Conservation (phyloP, 768 basidiomycete genomes). For the Hydnomerulius pinastri region DNA sequence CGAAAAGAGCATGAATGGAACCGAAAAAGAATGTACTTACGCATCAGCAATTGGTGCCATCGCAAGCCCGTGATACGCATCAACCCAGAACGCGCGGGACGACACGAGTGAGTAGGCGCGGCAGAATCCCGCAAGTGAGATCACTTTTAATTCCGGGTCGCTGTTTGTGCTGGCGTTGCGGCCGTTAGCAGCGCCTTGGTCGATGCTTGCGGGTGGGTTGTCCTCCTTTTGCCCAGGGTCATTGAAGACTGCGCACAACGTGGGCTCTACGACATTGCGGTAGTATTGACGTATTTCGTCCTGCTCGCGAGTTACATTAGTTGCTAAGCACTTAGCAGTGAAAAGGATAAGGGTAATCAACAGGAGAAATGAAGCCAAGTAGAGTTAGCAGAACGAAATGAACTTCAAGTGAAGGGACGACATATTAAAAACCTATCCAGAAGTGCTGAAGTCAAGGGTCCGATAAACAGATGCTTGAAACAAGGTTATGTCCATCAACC, state of each 20-base stretch:
- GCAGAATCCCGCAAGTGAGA: constrained; percentile 32
- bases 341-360: constrained; percentile 8
- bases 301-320: constrained; percentile 27
- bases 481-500: constrained; percentile 1
- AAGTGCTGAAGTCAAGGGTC: constrained; percentile 17
- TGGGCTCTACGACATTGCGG: constrained; percentile 30
- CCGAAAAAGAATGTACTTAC: constrained; percentile 42
- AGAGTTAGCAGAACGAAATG: constrained; percentile 9
- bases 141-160: constrained; percentile 5
- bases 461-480: constrained; percentile 9
- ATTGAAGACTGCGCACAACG: constrained; percentile 18
- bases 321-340: constrained; percentile 6
- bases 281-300: constrained; percentile 39
- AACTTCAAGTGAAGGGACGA: constrained; percentile 9
- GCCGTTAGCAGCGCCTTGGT: neutral
- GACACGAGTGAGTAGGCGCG: constrained; percentile 63
- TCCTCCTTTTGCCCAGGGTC: constrained; percentile 4
- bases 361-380: constrained; percentile 3
- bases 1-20: neutral
- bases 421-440: constrained; percentile 4
- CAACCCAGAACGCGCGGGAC: constrained; percentile 81
- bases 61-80: constrained; percentile 75
- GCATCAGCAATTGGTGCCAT: constrained; percentile 87
- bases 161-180: neutral
- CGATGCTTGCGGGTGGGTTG: neutral